Percentiles rank a stretch among this genome's conserved stretches.
Evolutionary conservation across 129 eudicot genomes (phyloP).

Genomic region (Helianthus tuberosus): DNA sequence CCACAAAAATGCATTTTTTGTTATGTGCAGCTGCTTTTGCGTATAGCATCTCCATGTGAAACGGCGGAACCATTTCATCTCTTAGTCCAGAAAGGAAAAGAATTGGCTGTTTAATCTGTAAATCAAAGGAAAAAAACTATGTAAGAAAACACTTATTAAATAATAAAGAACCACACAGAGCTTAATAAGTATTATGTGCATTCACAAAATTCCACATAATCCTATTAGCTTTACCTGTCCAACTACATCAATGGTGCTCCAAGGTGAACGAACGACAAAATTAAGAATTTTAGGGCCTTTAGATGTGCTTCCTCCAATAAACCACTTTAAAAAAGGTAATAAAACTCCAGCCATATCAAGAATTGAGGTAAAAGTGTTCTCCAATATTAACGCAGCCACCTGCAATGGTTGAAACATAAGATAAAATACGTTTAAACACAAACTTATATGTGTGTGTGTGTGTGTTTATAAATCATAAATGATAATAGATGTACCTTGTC

Average conservation of each 20-base stretch:
- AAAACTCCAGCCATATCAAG: constrained; percentile 98
- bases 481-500: constrained; percentile 59
- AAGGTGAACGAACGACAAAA: constrained; percentile 83
- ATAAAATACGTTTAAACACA: background rate
- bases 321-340: constrained; percentile 78
- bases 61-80: constrained; percentile 93
- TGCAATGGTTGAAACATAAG: constrained; percentile 28
- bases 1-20: constrained; percentile 57
- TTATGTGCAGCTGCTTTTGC: constrained; percentile 92
- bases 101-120: constrained; percentile 84
- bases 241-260: constrained; percentile 79
- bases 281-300: constrained; percentile 77
- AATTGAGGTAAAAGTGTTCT: constrained; percentile 94
- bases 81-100: constrained; percentile 84
- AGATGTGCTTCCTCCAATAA: constrained; percentile 76
- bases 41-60: constrained; percentile 87
- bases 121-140: background rate
- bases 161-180: background rate
- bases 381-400: constrained; percentile 84
- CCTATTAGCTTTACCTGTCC: constrained; percentile 62
- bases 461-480: background rate
- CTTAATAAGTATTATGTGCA: background rate
- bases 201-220: background rate
- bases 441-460: no score
- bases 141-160: background rate